Base-by-base conservation (phyloP, 192 early-diverging fungal genomes). In the Thoreauomyces humboldtii region DNA sequence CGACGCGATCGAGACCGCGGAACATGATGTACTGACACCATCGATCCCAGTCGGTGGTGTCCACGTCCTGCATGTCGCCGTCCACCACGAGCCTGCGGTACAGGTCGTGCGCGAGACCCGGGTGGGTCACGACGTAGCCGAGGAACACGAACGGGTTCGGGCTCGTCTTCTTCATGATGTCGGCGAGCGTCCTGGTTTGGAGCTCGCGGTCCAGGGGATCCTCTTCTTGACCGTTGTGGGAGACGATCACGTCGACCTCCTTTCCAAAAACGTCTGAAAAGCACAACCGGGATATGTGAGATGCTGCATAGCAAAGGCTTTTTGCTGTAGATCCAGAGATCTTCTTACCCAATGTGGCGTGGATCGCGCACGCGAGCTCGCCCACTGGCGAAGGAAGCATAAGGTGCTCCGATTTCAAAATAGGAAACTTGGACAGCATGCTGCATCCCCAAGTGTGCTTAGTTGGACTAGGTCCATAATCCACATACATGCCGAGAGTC, bases 1-100 rank as follows among this genome's bases (percentile, higher is more conserved):
- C 61, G 21, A 52, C 28, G 24, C 61, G 61, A 21, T 63, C 25
- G 17, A 63, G 36, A 7, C 61, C 61, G 19, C 61, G 61, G 47
- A 33, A 63, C 31, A 63, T 33, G 28, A 63, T 63, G 41, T 63
- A 63, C 28, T 63, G 61, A 28, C 61, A 63, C 61, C 61, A 63
- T 35, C 61, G 25, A 36, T 52, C 48, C 29, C 46, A 63, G 37
- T 63, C 61, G 21, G 21, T 17, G 15, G 21, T 9, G 52, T 63
- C 61, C 19, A 63, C 41, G 29, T 63, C 61, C 2, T 48, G 19
- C 29, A 63, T 28, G 17, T 48, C 24, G 14, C 61, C 61, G 17
- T 33, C 35, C 48, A 32, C 47, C 27, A 28, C 19, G 19, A 63
- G 2, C 11, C 46, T 63, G 17, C 41, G n/a, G 33, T 63, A 63